phyloP scores from a whole-genome alignment of 306 rosid species.

The Abrus pulchellus region DNA sequence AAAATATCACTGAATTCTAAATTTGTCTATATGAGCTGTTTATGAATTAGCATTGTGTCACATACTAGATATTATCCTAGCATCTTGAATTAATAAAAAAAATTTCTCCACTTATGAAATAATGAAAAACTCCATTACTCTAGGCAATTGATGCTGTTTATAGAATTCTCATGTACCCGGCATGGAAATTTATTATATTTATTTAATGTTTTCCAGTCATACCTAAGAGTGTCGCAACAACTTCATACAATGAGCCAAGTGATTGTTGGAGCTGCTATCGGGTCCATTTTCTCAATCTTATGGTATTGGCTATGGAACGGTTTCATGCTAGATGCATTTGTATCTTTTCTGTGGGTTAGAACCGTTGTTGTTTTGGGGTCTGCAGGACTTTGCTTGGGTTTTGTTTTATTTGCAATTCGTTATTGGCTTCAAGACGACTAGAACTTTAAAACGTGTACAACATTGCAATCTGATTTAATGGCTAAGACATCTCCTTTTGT shows the following conservation, averaged over 20 bases:
- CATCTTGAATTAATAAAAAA: neutral
- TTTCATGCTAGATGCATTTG: constrained; percentile 63
- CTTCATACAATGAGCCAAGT: constrained; percentile 86
- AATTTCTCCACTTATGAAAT: neutral
- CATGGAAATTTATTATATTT: constrained; percentile 35
- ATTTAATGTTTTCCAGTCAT: constrained; percentile 64
- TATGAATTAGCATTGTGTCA: neutral
- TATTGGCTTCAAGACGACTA: constrained; percentile 73
- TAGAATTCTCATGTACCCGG: neutral
- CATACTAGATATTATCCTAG: neutral
- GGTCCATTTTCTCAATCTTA: constrained; percentile 58
- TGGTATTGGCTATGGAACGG: constrained; percentile 84
- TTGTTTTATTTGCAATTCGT: constrained; percentile 57
- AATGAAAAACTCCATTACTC: neutral
- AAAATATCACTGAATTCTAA: neutral
- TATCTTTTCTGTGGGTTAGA: constrained; percentile 64
- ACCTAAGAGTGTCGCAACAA: constrained; percentile 81
- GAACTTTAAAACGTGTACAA: constrained; percentile 18
- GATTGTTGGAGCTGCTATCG: constrained; percentile 75
- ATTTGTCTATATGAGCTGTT: neutral
- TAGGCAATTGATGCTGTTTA: neutral
- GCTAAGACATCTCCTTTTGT: constrained; percentile 21
- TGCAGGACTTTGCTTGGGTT: constrained; percentile 68
- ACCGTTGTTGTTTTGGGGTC: constrained; percentile 63
- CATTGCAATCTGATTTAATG: neutral